Evolutionary conservation across 306 rosid genomes (phyloP).

Genomic region (Gynostemma pentaphyllum): DNA sequence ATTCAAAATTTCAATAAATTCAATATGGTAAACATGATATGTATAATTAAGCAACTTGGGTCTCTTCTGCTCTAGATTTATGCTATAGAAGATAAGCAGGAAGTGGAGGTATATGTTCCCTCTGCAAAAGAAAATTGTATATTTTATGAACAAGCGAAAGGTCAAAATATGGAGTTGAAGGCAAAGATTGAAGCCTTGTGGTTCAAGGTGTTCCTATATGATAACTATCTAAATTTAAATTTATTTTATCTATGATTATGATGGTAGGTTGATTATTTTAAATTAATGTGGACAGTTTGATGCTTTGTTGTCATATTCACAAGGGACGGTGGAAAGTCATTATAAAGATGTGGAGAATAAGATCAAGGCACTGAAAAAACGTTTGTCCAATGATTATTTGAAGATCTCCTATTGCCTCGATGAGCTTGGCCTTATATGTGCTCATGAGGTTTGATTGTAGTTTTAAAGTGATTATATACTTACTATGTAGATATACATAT

Average conservation of each 20-base stretch:
- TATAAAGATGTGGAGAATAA: constrained; percentile 35
- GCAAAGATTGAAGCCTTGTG: constrained; percentile 57
- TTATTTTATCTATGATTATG: neutral
- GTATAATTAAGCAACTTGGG: neutral
- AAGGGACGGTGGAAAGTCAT: constrained; percentile 23
- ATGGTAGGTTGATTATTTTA: neutral
- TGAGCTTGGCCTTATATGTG: constrained; percentile 71
- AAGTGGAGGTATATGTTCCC: constrained; percentile 43
- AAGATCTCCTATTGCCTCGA: constrained; percentile 66
- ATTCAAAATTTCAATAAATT: constrained; percentile 5
- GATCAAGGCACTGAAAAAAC: constrained; percentile 37
- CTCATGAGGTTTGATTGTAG: constrained; percentile 64
- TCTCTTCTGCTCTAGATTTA: constrained; percentile 38
- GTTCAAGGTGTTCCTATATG: constrained; percentile 45
- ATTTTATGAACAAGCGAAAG: constrained; percentile 44
- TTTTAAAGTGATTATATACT: neutral
- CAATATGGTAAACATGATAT: constrained; percentile 1
- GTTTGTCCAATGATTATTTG: constrained; percentile 43
- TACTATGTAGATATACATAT: no score
- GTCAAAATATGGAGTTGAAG: constrained; percentile 39
- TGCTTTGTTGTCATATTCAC: constrained; percentile 33
- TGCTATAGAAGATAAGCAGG: constrained; percentile 52
- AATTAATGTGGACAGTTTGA: constrained; percentile 36
- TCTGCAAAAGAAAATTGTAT: constrained; percentile 50
- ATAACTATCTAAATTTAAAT: neutral